phyloP scores from a whole-genome alignment of 805 yeast genomes.

The Danielozyma ontarioensis region DNA sequence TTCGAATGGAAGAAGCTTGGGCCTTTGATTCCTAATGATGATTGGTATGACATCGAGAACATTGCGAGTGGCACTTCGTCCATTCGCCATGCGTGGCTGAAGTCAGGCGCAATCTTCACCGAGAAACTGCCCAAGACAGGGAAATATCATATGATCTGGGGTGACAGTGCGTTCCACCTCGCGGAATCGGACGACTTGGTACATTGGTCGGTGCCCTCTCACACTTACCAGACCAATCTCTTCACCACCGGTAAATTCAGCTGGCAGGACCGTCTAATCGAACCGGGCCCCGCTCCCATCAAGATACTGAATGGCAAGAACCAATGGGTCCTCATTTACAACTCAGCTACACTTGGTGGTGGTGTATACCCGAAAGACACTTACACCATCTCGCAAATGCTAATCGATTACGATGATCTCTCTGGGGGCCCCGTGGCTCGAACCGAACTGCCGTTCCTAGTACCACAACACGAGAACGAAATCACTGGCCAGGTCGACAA shows the following conservation, averaged over 20 bases:
- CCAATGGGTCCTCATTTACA: slow-evolving; percentile 34
- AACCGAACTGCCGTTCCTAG: slow-evolving; percentile 29
- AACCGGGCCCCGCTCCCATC: slow-evolving; percentile 40
- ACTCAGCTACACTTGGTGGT: slow-evolving; percentile 34
- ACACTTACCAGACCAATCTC: slow-evolving; percentile 11
- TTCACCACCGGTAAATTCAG: slow-evolving; percentile 24
- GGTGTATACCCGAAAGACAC: slow-evolving; percentile 24
- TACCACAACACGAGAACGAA: slow-evolving; percentile 31
- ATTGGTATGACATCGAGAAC: slow-evolving; percentile 29
- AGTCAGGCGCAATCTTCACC: slow-evolving; percentile 35
- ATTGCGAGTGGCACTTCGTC: slow-evolving; percentile 11
- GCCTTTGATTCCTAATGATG: slow-evolving; percentile 20
- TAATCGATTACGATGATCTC: slow-evolving; percentile 34
- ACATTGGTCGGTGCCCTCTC: slow-evolving; percentile 24
- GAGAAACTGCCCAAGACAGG: slow-evolving; percentile 25
- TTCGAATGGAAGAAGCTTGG: slow-evolving; percentile 35
- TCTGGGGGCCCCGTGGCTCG: slow-evolving; percentile 32
- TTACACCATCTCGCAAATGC: slow-evolving; percentile 35
- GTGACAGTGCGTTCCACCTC: slow-evolving; percentile 34
- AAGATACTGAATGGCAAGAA: slow-evolving; percentile 22
- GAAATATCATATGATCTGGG: slow-evolving; percentile 40
- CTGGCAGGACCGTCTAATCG: slow-evolving; percentile 34
- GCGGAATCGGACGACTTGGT: slow-evolving; percentile 30
- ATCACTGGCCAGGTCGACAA: slow-evolving; percentile 34
- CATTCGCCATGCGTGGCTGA: slow-evolving; percentile 35